phyloP scores from a whole-genome alignment of 1,284 basidiomycete genomes.

The Cystobasidium sp. region DNA sequence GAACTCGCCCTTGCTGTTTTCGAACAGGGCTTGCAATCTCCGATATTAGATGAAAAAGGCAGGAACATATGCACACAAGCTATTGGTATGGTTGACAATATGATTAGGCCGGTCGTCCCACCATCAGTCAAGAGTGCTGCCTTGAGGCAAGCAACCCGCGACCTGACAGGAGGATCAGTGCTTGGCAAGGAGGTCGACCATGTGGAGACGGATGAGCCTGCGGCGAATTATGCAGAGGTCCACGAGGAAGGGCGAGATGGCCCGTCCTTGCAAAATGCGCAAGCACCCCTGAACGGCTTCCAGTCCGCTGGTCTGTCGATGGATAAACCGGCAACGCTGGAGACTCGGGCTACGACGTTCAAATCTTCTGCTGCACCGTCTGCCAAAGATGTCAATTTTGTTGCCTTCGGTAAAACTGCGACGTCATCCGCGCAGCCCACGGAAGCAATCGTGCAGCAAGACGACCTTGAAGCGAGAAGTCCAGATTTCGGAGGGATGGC shows the following conservation, averaged over 20 bases:
- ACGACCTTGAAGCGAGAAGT: no score
- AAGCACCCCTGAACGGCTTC: no score
- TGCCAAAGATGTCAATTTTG: not conserved
- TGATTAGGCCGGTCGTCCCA: conserved; percentile 28
- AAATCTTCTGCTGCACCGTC: conserved; percentile 3
- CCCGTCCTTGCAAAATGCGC: no score
- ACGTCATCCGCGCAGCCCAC: no score
- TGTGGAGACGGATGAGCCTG: not conserved
- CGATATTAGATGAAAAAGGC: conserved; percentile 4
- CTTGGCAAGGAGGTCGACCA: conserved; percentile 3
- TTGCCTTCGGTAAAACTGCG: not conserved
- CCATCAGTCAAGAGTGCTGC: conserved; percentile 21
- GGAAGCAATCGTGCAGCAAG: no score
- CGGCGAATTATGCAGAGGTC: not conserved
- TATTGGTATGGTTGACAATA: conserved; percentile 10
- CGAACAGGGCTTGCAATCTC: not conserved
- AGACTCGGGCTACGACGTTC: not conserved
- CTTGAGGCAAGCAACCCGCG: not conserved
- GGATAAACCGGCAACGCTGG: not conserved
- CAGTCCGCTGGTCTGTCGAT: no score
- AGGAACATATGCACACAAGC: not conserved
- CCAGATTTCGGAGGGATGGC: no score
- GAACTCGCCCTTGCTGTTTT: conserved; percentile 30
- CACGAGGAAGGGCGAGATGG: no score
- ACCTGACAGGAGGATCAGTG: conserved; percentile 19